Evolutionary conservation across 805 yeast species (phyloP), one percentile per base, ranked within the genome.

Genomic region (Cyberlindnera maclurae): DNA sequence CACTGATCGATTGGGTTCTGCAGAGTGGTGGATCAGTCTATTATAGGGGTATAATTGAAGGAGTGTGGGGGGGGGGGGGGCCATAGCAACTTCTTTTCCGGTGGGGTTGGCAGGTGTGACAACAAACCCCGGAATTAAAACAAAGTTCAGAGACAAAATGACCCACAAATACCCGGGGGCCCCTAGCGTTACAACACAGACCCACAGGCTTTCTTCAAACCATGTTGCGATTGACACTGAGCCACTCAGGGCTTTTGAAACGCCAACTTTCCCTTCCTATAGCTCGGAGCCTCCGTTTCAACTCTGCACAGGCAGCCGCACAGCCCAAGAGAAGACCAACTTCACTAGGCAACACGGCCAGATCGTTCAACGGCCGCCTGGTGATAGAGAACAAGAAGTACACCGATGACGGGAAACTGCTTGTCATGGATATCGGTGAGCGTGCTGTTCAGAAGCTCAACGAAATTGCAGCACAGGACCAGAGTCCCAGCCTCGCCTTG

Each of bases 401-500:
- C 24, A 40, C 57, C 5, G 55, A 50, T 3, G 51, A 51, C 12
- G 71, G 70, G 5, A 55, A 62, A 27, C 55, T 62, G 3, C 46
- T 70, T 35, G 38, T 44, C 15, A 42, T 68, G 15, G 60, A 56
- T 15, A 52, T 69, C 9, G 51, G 70, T 1, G 57, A 61, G 15
- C 43, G 63, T 12, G 74, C 74, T 1, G 59, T 66, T 11, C 48
- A 49, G 20, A 82, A 81, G 56, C 63, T 86, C 31, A 69, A 68
- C 22, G 50, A 49, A 3, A 69, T 86, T 9, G 69, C 77, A 11
- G 49, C 56, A 6, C 66, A 64, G 9, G 94, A 85, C 40, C 47
- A 63, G 8, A 72, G 79, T 38, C 75, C 77, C 1, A 63, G 76
- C 26, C 52, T 78, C n/a, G 86, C 87, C 0, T 64, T 90, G 15